Conservation (phyloP, 2,329 filamentous ascomycete genomes). For the Zasmidium citrigriseum region DNA sequence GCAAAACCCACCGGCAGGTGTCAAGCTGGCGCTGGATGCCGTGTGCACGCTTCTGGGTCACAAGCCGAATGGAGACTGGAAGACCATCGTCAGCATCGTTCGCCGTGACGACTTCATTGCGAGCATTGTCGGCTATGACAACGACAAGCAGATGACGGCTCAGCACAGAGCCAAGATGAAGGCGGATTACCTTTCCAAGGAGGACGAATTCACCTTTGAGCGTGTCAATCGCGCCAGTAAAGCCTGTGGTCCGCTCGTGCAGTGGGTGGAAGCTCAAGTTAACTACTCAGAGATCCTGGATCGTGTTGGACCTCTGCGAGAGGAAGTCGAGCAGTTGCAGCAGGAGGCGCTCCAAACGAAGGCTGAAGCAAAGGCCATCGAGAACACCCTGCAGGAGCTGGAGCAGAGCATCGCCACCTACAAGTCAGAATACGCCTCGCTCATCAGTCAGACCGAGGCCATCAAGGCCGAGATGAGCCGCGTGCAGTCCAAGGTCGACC, state of each 20-base stretch:
- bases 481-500: constrained; percentile 96
- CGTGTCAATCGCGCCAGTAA: constrained; percentile 95
- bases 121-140: constrained; percentile 96
- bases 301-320: constrained; percentile 85
- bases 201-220: constrained; percentile 87
- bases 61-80: constrained; percentile 88
- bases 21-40: constrained; percentile 90
- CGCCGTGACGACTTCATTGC: constrained; percentile 95
- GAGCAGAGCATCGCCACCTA: constrained; percentile 92
- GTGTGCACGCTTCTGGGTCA: constrained; percentile 94
- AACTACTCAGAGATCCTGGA: constrained; percentile 97
- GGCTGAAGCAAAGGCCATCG: constrained; percentile 87
- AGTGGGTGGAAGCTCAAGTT: constrained; percentile 96
- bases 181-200: constrained; percentile 85
- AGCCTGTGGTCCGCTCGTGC: constrained; percentile 92
- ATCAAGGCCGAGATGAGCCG: constrained; percentile 97
- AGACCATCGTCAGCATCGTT: constrained; percentile 82
- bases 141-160: constrained; percentile 91
- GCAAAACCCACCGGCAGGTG: constrained; percentile 86
- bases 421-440: constrained; percentile 91
- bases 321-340: constrained; percentile 85
- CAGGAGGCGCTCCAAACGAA: constrained; percentile 89
- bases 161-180: constrained; percentile 82
- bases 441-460: constrained; percentile 95
- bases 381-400: constrained; percentile 79